Base-by-base conservation (phyloP, 306 rosid genomes). In the Sicyos baderoa region DNA sequence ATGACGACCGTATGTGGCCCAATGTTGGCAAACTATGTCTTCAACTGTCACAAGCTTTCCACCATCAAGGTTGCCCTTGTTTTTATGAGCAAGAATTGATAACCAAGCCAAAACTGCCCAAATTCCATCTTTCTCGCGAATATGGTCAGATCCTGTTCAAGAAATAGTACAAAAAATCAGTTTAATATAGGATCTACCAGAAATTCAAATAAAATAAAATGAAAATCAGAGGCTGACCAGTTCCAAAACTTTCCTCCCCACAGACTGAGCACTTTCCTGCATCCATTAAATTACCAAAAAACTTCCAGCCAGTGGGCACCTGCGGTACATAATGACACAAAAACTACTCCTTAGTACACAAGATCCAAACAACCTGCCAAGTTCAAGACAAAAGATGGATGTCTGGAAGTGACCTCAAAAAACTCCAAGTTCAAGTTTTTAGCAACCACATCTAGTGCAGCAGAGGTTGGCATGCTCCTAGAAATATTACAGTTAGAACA, bases 401-500 rank as follows among this genome's bases (percentile, higher is more conserved):
- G 66, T 22, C 16, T 44, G 19, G 54, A 48, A 44, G 27, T 60
- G 78, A 92, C 99, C 99, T 93, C 99, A 78, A 93, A 93, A 78
- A 93, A 90, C 53, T 93, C 90, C 87, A 93, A 78, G 69, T 93
- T 85, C 80, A 93, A 83, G 81, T 86, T 82, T 74, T 93, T 84
- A 78, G 99, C 99, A 15, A 90, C 99, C 77, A 93, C 96, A 83
- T 93, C 99, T 77, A 93, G 88, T 83, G 99, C 99, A 77, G 99
- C 99, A 42, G 99, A 93, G 76, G 99, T 93, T 54, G 99, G 99
- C 99, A 93, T 93, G 83, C 99, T 93, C 97, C 99, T 93, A 75
- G 74, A 85, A 78, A 68, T 54, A 66, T 72, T 4, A 67, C 57
- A 63, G 60, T 68, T 50, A 72, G 50, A 65, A 57, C 19, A 71